Base-by-base conservation (phyloP, 129 eudicot species). In the Ambrosia trifida region DNA sequence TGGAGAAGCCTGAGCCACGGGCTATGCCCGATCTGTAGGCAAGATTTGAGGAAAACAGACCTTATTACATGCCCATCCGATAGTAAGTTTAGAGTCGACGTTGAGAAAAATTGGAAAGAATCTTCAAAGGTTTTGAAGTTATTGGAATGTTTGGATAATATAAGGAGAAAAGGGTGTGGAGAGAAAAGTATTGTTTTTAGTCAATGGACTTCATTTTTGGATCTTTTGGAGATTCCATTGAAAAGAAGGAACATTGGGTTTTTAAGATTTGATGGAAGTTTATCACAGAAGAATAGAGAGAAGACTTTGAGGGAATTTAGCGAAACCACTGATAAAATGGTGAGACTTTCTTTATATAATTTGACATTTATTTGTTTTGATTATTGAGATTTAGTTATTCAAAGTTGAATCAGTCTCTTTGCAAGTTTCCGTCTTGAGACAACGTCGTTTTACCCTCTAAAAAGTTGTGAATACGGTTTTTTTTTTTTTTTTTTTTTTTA, bases 181-280 rank as follows among this genome's bases (percentile, higher is more conserved):
- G 97, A 86, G 44, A 91, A 88, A 72, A 88, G 97, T 79, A 86
- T 91, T 47, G 83, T 91, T 40, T 88, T 91, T 59, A 91, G 97
- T 76, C 97, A 91, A 77, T 91, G 96, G 97, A 91, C 97, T 67
- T 85, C 96, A 1, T 91, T 91, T 68, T 70, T 91, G 81, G 92
- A 91, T 80, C 86, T 91, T 41, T 65, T 88, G 78, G 97, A 91
- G 76, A 88, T 91, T 41, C 92, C 97, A 16, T 57, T 85, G 12
- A 84, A 82, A 67, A 82, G 84, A 69, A 85, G 75, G 36, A 73
- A 76, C 13, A 71, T 91, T 58, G 84, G 83, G 57, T 91, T 81
- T 78, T 76, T 91, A 70, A 85, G 97, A 70, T 91, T 85, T 74
- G 97, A 91, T 82, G 97, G 97, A 41, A 88, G 78, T 52, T 60